Base-by-base conservation (phyloP, 2,329 filamentous ascomycete species). In the Magnaporthales sp. region DNA sequence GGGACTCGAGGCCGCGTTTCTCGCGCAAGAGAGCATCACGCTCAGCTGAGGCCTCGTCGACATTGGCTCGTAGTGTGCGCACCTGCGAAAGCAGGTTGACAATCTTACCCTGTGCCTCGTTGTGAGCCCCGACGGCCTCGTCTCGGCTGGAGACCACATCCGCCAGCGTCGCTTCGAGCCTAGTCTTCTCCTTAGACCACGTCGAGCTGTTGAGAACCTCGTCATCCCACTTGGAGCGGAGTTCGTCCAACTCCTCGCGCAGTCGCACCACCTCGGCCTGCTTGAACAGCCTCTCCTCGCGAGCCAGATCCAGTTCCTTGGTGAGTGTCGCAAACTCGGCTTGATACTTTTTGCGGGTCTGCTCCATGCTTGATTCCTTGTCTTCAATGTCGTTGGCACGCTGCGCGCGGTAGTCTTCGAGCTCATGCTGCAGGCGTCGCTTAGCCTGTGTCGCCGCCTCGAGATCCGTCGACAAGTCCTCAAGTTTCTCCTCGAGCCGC, bases 291-390 rank as follows among this genome's bases (percentile, higher is more conserved):
- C 83, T 88, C 78, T 96, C 94, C 75, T 98, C 93, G 46, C 95
- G 90, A 72, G 96, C 93, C 68, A 96, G 86, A 75, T 98, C 94
- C 29, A 99, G 87, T 78, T 99, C 95, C 72, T 93, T 93, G 65
- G 91, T 95, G 63, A 98, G 82, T 4, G 91, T 91, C 19, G 92
- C 90, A 75, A 97, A 92, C 77, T 99, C 94, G 58, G 89, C 86
- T 76, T 98, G 95, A 76, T 98, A 99, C 82, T 98, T 99, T 83
- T 94, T 95, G 73, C 94, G 88, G 60, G 94, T 97, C 78, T 98
- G 94, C 79, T 99, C 95, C 86, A 97, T 91, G 71, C 91, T 95
- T 10, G 90, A 90, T 77, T 98, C 94, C 77, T 95, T 97, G 78
- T 99, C 94, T 77, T 98, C 95, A 67, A 98, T 91, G 73, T 98